phyloP scores from a whole-genome alignment of 73 alveolate genomes.

The Paramecium pentaurelia region DNA sequence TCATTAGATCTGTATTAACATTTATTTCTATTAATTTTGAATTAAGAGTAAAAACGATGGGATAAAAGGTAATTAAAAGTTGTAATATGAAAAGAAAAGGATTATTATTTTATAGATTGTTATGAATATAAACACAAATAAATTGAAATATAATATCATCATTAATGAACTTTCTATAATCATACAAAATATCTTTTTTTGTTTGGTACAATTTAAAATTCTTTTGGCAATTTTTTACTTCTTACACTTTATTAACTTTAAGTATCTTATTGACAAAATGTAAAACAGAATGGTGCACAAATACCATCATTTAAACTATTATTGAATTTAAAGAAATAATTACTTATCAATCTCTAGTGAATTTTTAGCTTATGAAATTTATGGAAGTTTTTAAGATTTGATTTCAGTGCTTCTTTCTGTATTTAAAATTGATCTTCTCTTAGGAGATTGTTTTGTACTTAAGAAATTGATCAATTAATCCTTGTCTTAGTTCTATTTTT shows the following conservation, averaged over 20 bases:
- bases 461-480: neutral
- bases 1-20: neutral
- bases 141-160: conserved; percentile 4
- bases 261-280: neutral
- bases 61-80: neutral
- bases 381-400: neutral
- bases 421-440: neutral
- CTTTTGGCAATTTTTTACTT: neutral
- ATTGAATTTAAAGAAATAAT: neutral
- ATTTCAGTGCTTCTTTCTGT: neutral
- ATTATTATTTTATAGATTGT: neutral
- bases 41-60: neutral
- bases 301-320: neutral
- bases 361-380: neutral
- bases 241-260: neutral
- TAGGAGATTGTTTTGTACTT: neutral
- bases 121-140: neutral
- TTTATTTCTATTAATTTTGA: too few species aligned
- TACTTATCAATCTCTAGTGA: neutral
- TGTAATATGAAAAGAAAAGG: neutral
- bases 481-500: neutral
- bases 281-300: neutral
- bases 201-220: conserved; percentile 17
- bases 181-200: neutral
- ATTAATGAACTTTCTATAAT: neutral